phyloP scores from a whole-genome alignment of 441 rosid genomes.

The Euphorbia corollata region DNA sequence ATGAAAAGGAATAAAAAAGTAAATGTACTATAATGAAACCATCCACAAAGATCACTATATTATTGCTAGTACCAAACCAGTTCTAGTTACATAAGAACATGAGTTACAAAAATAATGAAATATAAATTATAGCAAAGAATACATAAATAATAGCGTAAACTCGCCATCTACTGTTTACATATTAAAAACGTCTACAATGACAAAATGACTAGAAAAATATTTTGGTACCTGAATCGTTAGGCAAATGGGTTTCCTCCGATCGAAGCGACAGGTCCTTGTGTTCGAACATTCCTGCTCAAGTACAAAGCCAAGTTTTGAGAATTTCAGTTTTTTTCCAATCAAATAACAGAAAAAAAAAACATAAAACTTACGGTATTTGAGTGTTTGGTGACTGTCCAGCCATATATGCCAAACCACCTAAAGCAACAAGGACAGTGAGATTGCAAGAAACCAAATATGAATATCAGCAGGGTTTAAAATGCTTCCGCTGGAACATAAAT shows the following conservation, averaged over 20 bases:
- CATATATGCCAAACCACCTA: constrained; percentile 69
- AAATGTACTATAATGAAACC: not conserved
- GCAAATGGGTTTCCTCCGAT: constrained; percentile 86
- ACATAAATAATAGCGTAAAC: constrained; percentile 3
- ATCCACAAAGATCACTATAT: not conserved
- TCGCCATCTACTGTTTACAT: not conserved
- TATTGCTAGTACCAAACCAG: not conserved
- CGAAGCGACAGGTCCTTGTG: constrained; percentile 69
- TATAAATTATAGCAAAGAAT: constrained; percentile 12
- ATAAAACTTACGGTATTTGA: constrained; percentile 55
- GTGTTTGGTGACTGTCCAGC: constrained; percentile 52
- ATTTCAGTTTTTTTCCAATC: constrained; percentile 6
- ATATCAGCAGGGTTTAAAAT: constrained; percentile 7
- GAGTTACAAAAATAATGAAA: not conserved
- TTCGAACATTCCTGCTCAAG: constrained; percentile 44
- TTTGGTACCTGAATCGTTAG: constrained; percentile 23
- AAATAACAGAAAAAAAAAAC: not conserved
- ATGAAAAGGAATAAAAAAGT: no score
- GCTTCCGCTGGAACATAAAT: not conserved
- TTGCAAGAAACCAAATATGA: not conserved
- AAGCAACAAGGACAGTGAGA: constrained; percentile 21
- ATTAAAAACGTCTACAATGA: constrained; percentile 16
- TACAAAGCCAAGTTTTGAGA: not conserved
- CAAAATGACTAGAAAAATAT: constrained; percentile 14
- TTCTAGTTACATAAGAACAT: not conserved